Evolutionary conservation across 2,329 filamentous ascomycete species (phyloP), one percentile per base, ranked within the genome.

Genomic region (Stromatinia cepivora): DNA sequence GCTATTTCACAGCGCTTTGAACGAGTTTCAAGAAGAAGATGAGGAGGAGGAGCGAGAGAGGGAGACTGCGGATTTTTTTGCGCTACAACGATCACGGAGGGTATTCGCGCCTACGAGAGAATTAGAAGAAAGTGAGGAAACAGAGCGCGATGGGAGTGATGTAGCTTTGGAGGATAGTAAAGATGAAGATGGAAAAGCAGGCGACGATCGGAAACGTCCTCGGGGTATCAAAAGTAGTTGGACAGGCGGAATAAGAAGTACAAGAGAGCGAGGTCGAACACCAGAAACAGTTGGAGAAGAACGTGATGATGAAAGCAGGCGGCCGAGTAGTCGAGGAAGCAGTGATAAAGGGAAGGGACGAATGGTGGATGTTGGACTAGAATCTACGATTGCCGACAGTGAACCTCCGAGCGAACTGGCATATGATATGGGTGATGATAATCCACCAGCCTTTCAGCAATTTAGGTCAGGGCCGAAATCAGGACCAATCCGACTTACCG

Each of bases 11-110:
- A 97, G 93, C 77, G 90, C 92, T 6, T 87, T 93, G 22, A 93
- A 97, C 79, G 93, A 96, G 77, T 95, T 96, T 73, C 89, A 91
- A 71, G 94, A 97, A 80, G 92, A 96, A 77, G 94, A 97, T 72
- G 94, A 98, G 71, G 94, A 95, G 78, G 91, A 92, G 75, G 93
- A 97, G 80, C 90, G 92, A 75, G 92, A 96, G 75, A 85, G 93
- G 67, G 94, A 98, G 78, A 92, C 94, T 46, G 93, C 93, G n/a
- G 95, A 98, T 80, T 89, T 95, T 74, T 96, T 94, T 80, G 94
- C 94, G 8, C 83, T 99, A 69, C 94, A 98, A 80, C 87, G 91
- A 75, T 98, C 94, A 73, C 87, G 95, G 74, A 87, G 94, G 59
- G 92, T 97, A 70, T 94, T 97, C 77, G 92, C 93, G 20, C 89